Evolutionary conservation across 257 asterid genomes (phyloP), one percentile per base, ranked within the genome.

Genomic region (Knoxia roxburghii): DNA sequence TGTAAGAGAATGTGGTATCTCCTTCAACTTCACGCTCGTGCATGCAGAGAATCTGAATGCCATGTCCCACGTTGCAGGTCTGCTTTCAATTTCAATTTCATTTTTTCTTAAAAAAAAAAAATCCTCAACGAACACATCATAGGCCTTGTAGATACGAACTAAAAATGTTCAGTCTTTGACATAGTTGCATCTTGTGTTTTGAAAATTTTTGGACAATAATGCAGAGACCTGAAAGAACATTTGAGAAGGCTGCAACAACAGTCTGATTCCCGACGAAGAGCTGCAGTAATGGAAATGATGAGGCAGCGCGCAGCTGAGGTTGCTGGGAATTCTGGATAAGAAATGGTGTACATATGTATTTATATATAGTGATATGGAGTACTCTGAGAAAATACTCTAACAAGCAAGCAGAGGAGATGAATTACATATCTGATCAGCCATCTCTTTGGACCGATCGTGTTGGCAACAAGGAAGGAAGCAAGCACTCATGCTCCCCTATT

Each of bases 1-100:
- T 94, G 99, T 73, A 88, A 87, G 87, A 90, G 85, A 80, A 94
- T 94, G 99, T 94, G 99, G 99, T 79, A 91, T 83, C 95, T 94
- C 71, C 98, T 94, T 72, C 98, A 84, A 81, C 90, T 94, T 78
- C 99, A 94, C 77, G 89, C 98, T 54, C 96, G 97, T 41, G 93
- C 99, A 32, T 94, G 99, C 87, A 90, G 84, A 76, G 99, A 84
- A 85, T 79, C 96, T 40, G 76, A 82, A 63, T 90, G 99, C 86
- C 77, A 68, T 73, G 99, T 94, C 32, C 99, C 99, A 0, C 99
- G 99, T 8, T 94, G 99, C 99, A 91, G 96, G 99, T 94, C 46
- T 60, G 88, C 72, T 59, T 63, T 51, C 52, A 69, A 49, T 58
- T 11, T 14, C 61, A 17, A 13, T 14, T 5, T 30, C 10, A 4